Evolutionary conservation across 2,329 filamentous ascomycete genomes (phyloP), one percentile per base, ranked within the genome.

Genomic region (Arthrobotrys conoides): DNA sequence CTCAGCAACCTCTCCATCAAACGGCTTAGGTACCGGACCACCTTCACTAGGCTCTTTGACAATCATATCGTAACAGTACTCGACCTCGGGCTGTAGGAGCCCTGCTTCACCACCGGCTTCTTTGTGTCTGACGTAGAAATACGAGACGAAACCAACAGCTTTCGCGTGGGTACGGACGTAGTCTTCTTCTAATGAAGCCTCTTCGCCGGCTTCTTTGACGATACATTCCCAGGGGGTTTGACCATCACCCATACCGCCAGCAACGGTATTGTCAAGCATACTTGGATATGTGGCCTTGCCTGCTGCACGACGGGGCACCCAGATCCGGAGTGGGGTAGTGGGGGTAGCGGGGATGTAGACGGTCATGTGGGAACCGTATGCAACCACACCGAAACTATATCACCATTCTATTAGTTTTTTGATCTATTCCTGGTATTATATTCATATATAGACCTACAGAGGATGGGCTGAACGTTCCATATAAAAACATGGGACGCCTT

Each of bases 241-340:
- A 14, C 91, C 92, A 0, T 93, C 92, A 83, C 91, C 90, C 81
- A 98, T 90, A 0, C 93, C 93, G 2, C 93, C 93, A 0, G 94
- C 96, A 5, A 97, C 96, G 0, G 94, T 94, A 84, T 98, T 99
- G 84, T 99, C 96, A 81, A 99, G 87, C 87, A 97, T 94, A n/a
- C 92, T 89, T 0, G 92, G 91, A 83, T 95, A 99, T 0, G 94
- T 97, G 81, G 92, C 90, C 86, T 98, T 99, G 75, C 87, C 89
- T 64, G 87, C 87, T 12, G 94, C 89, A 9, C 96, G 88, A 55
- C 91, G 88, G 2, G 96, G 92, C 0, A 97, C 89, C 95, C 96
- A 98, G 48, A 99, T 87, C 82, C 90, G 91, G 53, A 97, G 66
- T 88, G 84, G 46, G 79, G 27, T 84, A 51, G 82, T 85, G 1